phyloP scores from a whole-genome alignment of 2,329 filamentous ascomycete genomes.

The Ascochyta lentis region DNA sequence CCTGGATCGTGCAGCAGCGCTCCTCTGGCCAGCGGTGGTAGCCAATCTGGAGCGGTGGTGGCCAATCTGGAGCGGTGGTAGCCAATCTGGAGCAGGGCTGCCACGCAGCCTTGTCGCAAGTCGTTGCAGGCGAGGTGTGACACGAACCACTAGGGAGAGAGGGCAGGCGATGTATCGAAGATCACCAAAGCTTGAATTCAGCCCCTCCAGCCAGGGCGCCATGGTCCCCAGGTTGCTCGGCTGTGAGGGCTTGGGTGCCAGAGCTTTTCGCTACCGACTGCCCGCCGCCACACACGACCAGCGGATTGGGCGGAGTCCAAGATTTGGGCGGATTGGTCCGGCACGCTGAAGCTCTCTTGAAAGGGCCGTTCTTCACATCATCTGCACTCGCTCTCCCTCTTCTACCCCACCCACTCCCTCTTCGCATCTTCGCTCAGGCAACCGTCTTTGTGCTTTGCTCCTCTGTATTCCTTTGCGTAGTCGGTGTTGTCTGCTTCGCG shows the following conservation, averaged over 20 bases:
- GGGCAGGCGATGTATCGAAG: conserved; percentile 28
- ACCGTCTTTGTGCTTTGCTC: conserved; percentile 20
- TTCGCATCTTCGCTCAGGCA: conserved; percentile 22
- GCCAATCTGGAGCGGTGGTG: too few relatives aligned
- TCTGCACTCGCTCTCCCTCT: conserved; percentile 26
- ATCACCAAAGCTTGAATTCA: conserved; percentile 47
- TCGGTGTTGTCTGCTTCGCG: conserved; percentile 32
- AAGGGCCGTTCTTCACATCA: conserved; percentile 29
- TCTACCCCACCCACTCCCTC: conserved; percentile 38
- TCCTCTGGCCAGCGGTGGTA: conserved; percentile 18
- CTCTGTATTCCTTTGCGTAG: conserved; percentile 43
- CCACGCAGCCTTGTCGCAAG: conserved; percentile 37
- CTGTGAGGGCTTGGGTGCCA: conserved; percentile 7
- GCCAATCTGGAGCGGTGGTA: conserved; percentile 9
- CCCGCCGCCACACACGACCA: conserved; percentile 33
- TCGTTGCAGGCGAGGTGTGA: conserved; percentile 29
- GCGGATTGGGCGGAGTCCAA: conserved; percentile 31
- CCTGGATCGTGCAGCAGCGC: conserved; percentile 32
- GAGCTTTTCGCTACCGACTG: conserved; percentile 30
- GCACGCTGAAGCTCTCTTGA: conserved; percentile 27
- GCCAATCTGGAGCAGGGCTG: conserved; percentile 25
- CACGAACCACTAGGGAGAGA: conserved; percentile 34
- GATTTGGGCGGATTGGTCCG: conserved; percentile 29
- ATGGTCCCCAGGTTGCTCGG: conserved; percentile 24
- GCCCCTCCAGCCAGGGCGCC: conserved; percentile 26